phyloP scores from a whole-genome alignment of 2,329 filamentous ascomycete species.

The Trichoderma endophyticum region DNA sequence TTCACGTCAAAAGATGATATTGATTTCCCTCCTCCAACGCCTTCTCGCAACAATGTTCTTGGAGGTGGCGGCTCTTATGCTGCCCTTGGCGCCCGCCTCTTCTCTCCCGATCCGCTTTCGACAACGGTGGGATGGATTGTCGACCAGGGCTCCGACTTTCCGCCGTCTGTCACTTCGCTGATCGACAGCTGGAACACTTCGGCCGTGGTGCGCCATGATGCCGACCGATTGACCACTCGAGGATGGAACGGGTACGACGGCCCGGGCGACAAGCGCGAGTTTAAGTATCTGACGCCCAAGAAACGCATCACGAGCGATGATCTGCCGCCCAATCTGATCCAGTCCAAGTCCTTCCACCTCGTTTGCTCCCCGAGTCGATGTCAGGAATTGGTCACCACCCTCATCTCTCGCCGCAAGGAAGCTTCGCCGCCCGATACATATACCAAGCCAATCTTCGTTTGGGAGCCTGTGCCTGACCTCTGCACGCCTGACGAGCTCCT shows the following conservation, averaged over 20 bases:
- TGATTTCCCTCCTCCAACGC: conserved; percentile 69
- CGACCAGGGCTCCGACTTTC: conserved; percentile 87
- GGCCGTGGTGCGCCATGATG: conserved; percentile 64
- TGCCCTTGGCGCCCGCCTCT: conserved; percentile 82
- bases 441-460: conserved; percentile 72
- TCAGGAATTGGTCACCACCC: conserved; percentile 69
- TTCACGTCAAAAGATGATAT: conserved; percentile 71
- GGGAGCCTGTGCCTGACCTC: conserved; percentile 91
- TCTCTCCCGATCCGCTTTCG: conserved; percentile 68
- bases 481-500: conserved; percentile 69
- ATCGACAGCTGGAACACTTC: conserved; percentile 76
- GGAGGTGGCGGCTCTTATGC: conserved; percentile 87
- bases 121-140: conserved; percentile 82
- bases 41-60: conserved; percentile 70
- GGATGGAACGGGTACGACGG: conserved; percentile 89
- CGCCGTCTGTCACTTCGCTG: conserved; percentile 56
- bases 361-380: conserved; percentile 79
- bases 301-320: conserved; percentile 72
- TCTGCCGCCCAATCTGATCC: conserved; percentile 63
- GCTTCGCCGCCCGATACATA: conserved; percentile 35
- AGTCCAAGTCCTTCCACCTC: conserved; percentile 78
- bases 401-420: conserved; percentile 56
- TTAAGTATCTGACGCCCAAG: conserved; percentile 87
- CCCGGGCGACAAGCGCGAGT: conserved; percentile 66
- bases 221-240: conserved; percentile 72